Base-by-base conservation (phyloP, 768 basidiomycete species). In the Boletus subparvulus region DNA sequence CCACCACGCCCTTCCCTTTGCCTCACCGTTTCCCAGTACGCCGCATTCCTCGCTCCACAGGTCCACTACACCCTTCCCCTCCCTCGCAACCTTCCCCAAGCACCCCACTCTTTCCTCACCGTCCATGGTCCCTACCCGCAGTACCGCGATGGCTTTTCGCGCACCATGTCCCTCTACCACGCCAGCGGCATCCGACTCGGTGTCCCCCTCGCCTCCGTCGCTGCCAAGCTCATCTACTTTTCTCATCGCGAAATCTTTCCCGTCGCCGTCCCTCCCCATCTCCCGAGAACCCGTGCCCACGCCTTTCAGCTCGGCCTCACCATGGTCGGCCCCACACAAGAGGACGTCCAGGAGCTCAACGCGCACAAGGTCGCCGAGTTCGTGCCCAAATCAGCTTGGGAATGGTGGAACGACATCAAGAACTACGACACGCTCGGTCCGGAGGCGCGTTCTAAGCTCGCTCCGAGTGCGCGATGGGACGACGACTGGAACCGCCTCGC, bases 171-270 rank as follows among this genome's bases (percentile, higher is more conserved):
- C 6, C 60, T 73, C 33, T 74, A 77, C 53, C 66, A 72, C 41
- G 60, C 60, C 5, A 65, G 74, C 7, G 73, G 55, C 9, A 45
- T 70, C 9, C 61, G 61, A 3, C 61, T 70, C 16, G 57, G 56
- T 24, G 42, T 68, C 2, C 86, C 87, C 0, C 78, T 83, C 9
- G 74, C 81, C 17, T 73, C 83, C 26, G 63, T 76, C 33, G 81
- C 87, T 0, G 88, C 88, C 0, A 85, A 82, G 39, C 76, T 88
- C 10, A 67, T 88, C 35, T 90, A 81, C 71, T 78, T 87, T 46
- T 75, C 84, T 11, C 80, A 83, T 19, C 74, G 80, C 28, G 86
- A 90, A 58, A 61, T 78, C 8, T 62, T 70, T 3, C 74, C 78
- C 0, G 75, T 87, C 57, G 64, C 53, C 11, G 64, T 82, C 35